phyloP scores from a whole-genome alignment of 164 flowering plant species.

The Vitis vinifera region ASM3070453v1 NC_081818.1:15457501-15458000 shows the following conservation, averaged over 20 bases:
- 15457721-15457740: constrained; percentile 84
- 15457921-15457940: too few relatives aligned
- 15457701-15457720: constrained; percentile 20
- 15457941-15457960: too few relatives aligned
- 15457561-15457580: too few relatives aligned
- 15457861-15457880: too few relatives aligned
- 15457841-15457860: too few relatives aligned
- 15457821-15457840: not conserved
- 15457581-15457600: not conserved
- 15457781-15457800: constrained; percentile 47
- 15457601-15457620: constrained; percentile 18
- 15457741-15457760: constrained; percentile 82
- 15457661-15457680: constrained; percentile 95
- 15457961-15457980: too few relatives aligned
- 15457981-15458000: constrained; percentile 49
- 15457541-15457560: not conserved
- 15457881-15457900: too few relatives aligned
- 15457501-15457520: constrained; percentile 47
- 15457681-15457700: constrained; percentile 59
- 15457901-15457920: too few relatives aligned
- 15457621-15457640: constrained; percentile 49
- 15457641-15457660: constrained; percentile 50
- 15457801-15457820: not conserved
- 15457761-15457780: constrained; percentile 70
- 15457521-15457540: constrained; percentile 7